Evolutionary conservation across 2,329 filamentous ascomycete species (phyloP).

Genomic region (Paecilomyces formosus): DNA sequence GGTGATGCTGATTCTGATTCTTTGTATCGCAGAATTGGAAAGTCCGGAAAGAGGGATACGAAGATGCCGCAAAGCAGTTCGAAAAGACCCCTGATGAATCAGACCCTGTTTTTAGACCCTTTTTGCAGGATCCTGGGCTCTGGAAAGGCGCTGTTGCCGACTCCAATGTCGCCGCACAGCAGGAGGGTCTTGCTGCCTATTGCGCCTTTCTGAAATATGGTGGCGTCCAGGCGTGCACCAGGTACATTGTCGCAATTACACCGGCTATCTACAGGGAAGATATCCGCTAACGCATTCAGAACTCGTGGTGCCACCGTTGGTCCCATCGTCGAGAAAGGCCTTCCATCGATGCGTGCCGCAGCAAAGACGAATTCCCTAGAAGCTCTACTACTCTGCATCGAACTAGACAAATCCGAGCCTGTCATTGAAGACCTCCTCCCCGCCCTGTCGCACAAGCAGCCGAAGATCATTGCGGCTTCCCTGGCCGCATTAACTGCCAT

Average conservation of each 20-base stretch:
- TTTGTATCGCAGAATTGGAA: slow-evolving; percentile 68
- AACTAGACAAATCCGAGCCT: slow-evolving; percentile 77
- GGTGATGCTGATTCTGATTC: slow-evolving; percentile 17
- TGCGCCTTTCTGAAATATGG: slow-evolving; percentile 91
- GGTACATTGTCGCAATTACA: slow-evolving; percentile 36
- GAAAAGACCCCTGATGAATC: slow-evolving; percentile 75
- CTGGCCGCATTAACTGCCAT: slow-evolving; percentile 72
- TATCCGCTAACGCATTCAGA: slow-evolving; percentile 30
- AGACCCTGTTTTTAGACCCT: slow-evolving; percentile 79
- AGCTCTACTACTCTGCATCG: slow-evolving; percentile 78
- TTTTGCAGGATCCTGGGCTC: slow-evolving; percentile 71
- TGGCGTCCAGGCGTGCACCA: slow-evolving; percentile 67
- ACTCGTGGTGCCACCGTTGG: slow-evolving; percentile 68
- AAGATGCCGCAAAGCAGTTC: slow-evolving; percentile 84
- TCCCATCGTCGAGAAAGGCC: slow-evolving; percentile 82
- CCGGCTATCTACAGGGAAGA: neutral
- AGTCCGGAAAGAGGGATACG: slow-evolving; percentile 89
- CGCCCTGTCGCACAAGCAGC: slow-evolving; percentile 76
- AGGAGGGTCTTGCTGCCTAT: slow-evolving; percentile 80
- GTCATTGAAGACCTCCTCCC: slow-evolving; percentile 87
- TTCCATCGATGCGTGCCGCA: slow-evolving; percentile 77
- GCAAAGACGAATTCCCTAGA: slow-evolving; percentile 84
- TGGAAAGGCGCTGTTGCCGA: slow-evolving; percentile 93
- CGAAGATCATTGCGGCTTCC: slow-evolving; percentile 74
- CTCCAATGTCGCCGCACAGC: slow-evolving; percentile 93